phyloP scores from a whole-genome alignment of 306 rosid genomes.

The Castanea crenata region DNA sequence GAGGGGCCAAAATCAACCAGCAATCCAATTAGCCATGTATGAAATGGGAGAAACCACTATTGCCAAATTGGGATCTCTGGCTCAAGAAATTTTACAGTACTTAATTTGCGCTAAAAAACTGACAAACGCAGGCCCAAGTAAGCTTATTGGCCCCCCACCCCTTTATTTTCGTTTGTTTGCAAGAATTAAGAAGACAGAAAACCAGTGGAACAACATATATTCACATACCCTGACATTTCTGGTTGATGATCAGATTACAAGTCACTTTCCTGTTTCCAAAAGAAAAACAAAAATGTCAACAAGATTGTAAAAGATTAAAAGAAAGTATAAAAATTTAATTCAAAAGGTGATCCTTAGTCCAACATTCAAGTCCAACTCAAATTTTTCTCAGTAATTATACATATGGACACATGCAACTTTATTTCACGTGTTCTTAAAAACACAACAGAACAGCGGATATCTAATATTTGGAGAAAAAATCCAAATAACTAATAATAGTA shows the following conservation, averaged over 20 bases:
- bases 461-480: background rate
- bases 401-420: background rate
- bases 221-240: conserved; percentile 3
- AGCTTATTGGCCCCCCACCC: background rate
- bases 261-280: conserved; percentile 9
- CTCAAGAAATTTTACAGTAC: background rate
- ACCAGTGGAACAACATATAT: background rate
- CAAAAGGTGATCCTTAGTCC: background rate
- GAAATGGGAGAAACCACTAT: background rate
- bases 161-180: background rate
- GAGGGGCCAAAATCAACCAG: background rate
- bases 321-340: background rate
- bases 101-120: background rate
- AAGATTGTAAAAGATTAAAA: background rate
- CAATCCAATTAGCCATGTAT: background rate
- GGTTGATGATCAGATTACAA: background rate
- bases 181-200: background rate
- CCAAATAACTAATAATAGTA: background rate
- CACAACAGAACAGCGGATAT: background rate
- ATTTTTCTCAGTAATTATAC: background rate
- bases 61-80: background rate
- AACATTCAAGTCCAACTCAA: background rate
- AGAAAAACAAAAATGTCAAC: background rate
- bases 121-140: background rate
- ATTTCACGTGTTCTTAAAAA: background rate